Evolutionary conservation across 2,329 filamentous ascomycete genomes (phyloP), one percentile per base, ranked within the genome.

Genomic region (Calycina herbarum): DNA sequence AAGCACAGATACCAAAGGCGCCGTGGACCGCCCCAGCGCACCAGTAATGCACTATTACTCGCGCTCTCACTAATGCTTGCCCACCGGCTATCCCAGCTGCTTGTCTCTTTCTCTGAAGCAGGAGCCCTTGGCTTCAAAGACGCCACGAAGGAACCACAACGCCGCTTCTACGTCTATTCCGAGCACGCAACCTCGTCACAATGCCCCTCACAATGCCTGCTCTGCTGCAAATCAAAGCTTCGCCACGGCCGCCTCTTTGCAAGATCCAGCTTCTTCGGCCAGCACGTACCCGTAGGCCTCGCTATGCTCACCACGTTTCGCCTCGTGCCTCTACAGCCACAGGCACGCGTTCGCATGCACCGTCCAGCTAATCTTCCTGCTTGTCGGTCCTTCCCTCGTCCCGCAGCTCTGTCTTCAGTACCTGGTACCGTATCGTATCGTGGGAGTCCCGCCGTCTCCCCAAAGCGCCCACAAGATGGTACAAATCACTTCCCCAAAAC

Each of bases 291-390:
- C 72, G 70, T 24, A 51, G 29, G 45, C 68, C 58, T 68, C 62
- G 67, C 64, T 72, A 59, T 67, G 64, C 63, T 66, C 69, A 68
- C 68, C 73, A 74, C 73, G 73, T 74, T 75, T 73, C 72, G 71
- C 68, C 69, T 70, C 72, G 73, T 75, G 72, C 71, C 72, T 69
- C 69, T 70, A 69, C 67, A 69, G 64, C 66, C 71, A 73, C 69
- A 73, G 68, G 69, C 71, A 74, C 73, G 72, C 68, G 70, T 74
- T 73, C 73, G 72, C 71, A 74, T 72, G 69, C 69, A 71, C 68
- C 57, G 42, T 31, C 24, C 40, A 56, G 17, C 35, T 24, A 35
- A 59, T 17, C 27, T 51, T 20, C 57, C 59, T 61, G 57, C 61
- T 57, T 31, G 61, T 59, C 57, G 66, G 57, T 63, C 38, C 40